A percentile compares a stretch with the other conserved stretches of the same genome.
Evolutionary conservation across 345 rosid genomes (phyloP).

Genomic region (Eucalyptus coolabah): DNA sequence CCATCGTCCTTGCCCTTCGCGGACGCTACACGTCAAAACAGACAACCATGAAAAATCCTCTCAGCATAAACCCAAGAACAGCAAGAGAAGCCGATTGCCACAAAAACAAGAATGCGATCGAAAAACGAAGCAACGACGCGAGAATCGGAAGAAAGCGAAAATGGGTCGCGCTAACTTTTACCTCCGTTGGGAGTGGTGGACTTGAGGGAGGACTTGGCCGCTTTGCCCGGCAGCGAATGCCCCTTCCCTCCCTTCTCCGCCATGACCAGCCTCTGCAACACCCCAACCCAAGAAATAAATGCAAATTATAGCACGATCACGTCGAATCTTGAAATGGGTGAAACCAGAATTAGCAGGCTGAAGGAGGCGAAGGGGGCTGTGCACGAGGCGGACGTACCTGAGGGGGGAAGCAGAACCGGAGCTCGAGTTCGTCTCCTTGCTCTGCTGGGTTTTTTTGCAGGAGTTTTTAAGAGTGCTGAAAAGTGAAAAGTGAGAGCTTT

Average conservation of each 20-base stretch:
- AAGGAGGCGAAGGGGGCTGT: background rate
- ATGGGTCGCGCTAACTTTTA: background rate
- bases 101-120: background rate
- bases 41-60: background rate
- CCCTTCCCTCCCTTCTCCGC: slow-evolving; percentile 75
- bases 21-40: slow-evolving; percentile 2
- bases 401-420: background rate
- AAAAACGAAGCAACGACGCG: background rate
- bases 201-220: slow-evolving; percentile 36
- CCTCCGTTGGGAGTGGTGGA: slow-evolving; percentile 13
- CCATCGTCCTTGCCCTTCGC: slow-evolving; percentile 38
- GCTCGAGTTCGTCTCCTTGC: background rate
- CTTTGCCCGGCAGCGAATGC: slow-evolving; percentile 24
- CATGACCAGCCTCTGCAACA: slow-evolving; percentile 3
- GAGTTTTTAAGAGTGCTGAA: background rate
- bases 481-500: background rate
- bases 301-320: background rate
- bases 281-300: background rate
- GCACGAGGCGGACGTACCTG: background rate
- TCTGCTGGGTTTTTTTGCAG: background rate
- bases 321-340: background rate
- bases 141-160: background rate
- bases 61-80: background rate
- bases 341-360: background rate
- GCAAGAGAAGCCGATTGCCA: background rate